phyloP scores from a whole-genome alignment of 2,329 filamentous ascomycete species.

The Aspergillus sp. region DNA sequence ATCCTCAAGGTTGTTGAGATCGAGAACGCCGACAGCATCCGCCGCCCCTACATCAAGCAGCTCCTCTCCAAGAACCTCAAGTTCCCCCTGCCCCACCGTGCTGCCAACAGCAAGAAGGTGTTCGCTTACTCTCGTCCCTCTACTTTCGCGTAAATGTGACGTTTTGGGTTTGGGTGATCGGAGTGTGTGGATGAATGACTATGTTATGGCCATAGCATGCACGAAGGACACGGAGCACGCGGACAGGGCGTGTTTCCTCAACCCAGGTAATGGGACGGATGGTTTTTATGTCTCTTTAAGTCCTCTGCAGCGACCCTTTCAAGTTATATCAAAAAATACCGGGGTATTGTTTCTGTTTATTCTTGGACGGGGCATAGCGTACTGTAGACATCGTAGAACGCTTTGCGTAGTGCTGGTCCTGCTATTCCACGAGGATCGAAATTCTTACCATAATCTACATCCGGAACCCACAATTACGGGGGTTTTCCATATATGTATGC shows the following conservation, averaged over 20 bases:
- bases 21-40: conserved; percentile 90
- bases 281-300: conserved; percentile 43
- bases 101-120: conserved; percentile 85
- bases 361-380: background rate
- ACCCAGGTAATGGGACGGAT: conserved; percentile 37
- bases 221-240: conserved; percentile 41
- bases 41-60: conserved; percentile 99
- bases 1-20: conserved; percentile 98
- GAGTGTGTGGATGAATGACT: conserved; percentile 47
- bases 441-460: too few species aligned
- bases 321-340: conserved; percentile 44
- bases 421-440: too few species aligned
- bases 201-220: conserved; percentile 47
- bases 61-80: conserved; percentile 91
- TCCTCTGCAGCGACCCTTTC: conserved; percentile 43
- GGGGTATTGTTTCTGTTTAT: conserved; percentile 32
- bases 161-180: conserved; percentile 37
- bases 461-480: too few species aligned
- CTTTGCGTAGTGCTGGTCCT: too few species aligned
- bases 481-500: too few species aligned
- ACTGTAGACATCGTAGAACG: background rate
- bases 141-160: conserved; percentile 86
- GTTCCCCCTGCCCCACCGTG: conserved; percentile 98
- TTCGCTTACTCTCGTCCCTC: conserved; percentile 91
- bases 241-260: conserved; percentile 39